Base-by-base conservation (phyloP, 2,329 filamentous ascomycete species). In the Penicillium sp. region DNA sequence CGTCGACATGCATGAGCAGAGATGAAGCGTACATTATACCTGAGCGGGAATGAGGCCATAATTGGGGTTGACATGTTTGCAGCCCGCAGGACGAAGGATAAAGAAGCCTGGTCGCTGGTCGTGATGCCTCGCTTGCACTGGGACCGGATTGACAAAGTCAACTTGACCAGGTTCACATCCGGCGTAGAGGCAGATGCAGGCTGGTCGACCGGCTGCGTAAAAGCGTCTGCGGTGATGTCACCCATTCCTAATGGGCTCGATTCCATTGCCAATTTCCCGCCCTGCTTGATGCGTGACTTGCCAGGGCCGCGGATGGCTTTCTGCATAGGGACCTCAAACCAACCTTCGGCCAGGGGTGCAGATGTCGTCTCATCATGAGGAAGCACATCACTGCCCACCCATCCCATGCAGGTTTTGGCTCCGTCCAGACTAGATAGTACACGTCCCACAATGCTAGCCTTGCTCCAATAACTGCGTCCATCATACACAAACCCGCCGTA, bases 401-500 rank as follows among this genome's bases (percentile, higher is more conserved):
- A 87, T 6, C 83, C 84, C 82, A 85, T 84, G 59, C 81, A 84
- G 55, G 83, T 82, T 38, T 74, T 73, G 6, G 79, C 77, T 14
- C 76, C 79, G 7, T 77, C 70, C 30, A 79, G 56, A 45, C 80
- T 78, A 37, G 81, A 80, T 30, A 87, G 61, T 0, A 87, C 82
- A 30, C 83, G 79, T 0, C 82, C 83, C n/a, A 85, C 78, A 35
- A 86, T 76, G 42, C 80, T 84, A 46, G 75, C 76, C 68, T 85
- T 85, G 68, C 83, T 85, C 84, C 84, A 87, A 79, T 82, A 87
- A 51, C 79, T 82, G 37, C 76, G 76, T 3, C 74, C 77, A 7
- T 73, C 66, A 60, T 83, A 84, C 28, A 83, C 69, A 61, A 87
- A 85, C 2, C 84, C 85, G 22, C 84, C 82, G 56, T 84, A 81